Evolutionary conservation across 257 asterid species (phyloP).

Genomic region (Nemophila menziesii): DNA sequence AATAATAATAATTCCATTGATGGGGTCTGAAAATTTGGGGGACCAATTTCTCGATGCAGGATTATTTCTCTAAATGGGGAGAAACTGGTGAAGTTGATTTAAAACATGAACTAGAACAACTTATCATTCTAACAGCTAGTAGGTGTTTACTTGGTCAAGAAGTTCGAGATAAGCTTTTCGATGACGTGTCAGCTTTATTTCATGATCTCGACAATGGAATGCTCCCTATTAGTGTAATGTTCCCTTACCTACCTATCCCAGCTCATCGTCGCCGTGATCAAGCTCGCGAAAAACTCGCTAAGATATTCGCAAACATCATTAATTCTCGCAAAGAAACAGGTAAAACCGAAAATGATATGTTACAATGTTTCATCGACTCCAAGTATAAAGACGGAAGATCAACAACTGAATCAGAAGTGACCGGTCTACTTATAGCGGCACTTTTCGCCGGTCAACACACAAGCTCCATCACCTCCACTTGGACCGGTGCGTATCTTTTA

Average conservation of each 20-base stretch:
- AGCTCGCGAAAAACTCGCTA: slow-evolving; percentile 78
- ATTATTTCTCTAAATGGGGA: slow-evolving; percentile 92
- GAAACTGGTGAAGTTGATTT: slow-evolving; percentile 86
- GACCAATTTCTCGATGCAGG: too few species aligned
- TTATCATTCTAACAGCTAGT: slow-evolving; percentile 86
- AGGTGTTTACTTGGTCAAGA: slow-evolving; percentile 87
- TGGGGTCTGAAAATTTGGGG: too few species aligned
- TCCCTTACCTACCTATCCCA: slow-evolving; percentile 88
- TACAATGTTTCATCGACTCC: slow-evolving; percentile 90
- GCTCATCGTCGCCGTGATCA: slow-evolving; percentile 84
- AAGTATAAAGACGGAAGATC: slow-evolving; percentile 85
- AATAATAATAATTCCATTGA: too few species aligned
- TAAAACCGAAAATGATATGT: slow-evolving; percentile 45
- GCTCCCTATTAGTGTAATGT: slow-evolving; percentile 89
- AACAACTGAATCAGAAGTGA: slow-evolving; percentile 70
- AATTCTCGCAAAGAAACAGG: slow-evolving; percentile 59
- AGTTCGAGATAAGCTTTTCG: slow-evolving; percentile 88
- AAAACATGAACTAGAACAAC: slow-evolving; percentile 77
- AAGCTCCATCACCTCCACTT: slow-evolving; percentile 86
- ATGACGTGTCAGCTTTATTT: slow-evolving; percentile 85
- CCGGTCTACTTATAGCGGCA: slow-evolving; percentile 91
- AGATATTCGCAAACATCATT: slow-evolving; percentile 62
- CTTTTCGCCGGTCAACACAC: slow-evolving; percentile 98
- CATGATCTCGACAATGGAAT: slow-evolving; percentile 91
- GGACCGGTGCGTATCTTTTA: slow-evolving; percentile 93